Evolutionary conservation across 495 filamentous ascomycete genomes (phyloP), one percentile per base, ranked within the genome.

Genomic region (Cenococcum geophilum): DNA sequence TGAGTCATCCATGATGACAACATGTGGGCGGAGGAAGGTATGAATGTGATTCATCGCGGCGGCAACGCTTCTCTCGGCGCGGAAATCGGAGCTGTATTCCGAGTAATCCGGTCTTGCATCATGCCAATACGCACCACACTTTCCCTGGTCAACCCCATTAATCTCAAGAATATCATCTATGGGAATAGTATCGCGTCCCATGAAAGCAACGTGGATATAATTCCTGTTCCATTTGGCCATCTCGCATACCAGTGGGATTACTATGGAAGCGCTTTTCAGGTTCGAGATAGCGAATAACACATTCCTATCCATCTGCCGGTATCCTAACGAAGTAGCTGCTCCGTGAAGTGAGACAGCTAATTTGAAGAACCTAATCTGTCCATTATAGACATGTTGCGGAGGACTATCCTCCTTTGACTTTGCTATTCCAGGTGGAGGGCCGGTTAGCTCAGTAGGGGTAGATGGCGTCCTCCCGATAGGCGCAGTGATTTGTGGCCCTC

Each of bases 191-290:
- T 80, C 81, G 42, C 80, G 71, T 35, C 83, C 78, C 68, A 85
- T 74, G 47, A 86, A 66, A 0, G 77, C 80, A 68, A 84, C 77
- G 58, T 86, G 83, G 1, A 86, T 83, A 55, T 79, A 77, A 59
- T 77, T 86, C 68, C 78, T 75, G 55, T 78, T 70, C 70, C 78
- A 78, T 25, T 64, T 62, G 9, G 76, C 79, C 83, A 86, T 86
- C 63, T 81, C 76, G 60, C 83, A 86, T 0, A 81, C 81, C 68
- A 84, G 72, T 2, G 83, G 83, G n/a, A 86, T 66, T 20, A 86
- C 66, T 27, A 73, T 69, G 0, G 80, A 72, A 2, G 77, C 78
- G 60, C 83, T 85, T 63, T 80, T 74, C 47, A 85, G 72, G 42
- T 74, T 83, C 0, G 82, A 80, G 0, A 80, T 76, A 5, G 79